Base-by-base conservation (phyloP, 768 basidiomycete species). In the Collybia mongolica region DNA sequence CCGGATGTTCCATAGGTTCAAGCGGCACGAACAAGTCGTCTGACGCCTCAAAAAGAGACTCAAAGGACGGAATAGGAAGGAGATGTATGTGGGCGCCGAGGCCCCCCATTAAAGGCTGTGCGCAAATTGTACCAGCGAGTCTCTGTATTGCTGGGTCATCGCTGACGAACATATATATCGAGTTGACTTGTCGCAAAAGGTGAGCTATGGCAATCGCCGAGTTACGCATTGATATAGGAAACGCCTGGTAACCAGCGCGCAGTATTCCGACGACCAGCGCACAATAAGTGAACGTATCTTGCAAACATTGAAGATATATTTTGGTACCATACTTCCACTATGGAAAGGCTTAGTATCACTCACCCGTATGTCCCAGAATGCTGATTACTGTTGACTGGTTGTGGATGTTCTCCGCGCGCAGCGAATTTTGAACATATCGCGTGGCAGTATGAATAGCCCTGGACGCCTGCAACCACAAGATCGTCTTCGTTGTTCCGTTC, bases 231-330 rank as follows among this genome's bases (percentile, higher is more conserved):
- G 64, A 61, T n/a, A 64, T 53, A 14, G 63, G 56, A 26, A 68
- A 64, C 5, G 51, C 40, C 22, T 46, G 42, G 32, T 52, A 58
- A 7, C 60, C 65, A 0, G 61, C 60, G 6, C 59, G 63, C 20
- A 65, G 41, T 9, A 63, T 55, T 11, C 61, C 62, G 2, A 57
- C 38, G 9, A 66, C 55, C 19, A 58, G 15, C 1, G 60, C 52
- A 28, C 60, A 60, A 49, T 62, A 71, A 3, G 68, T 62, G 53
- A 68, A 59, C n/a, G 56, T 60, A 41, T 75, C 73, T 71, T 29
- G 6, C 17, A 2, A 42, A 35, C 36, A 5, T 35, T 1, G 14
- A 5, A 29, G 20, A 28, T 32, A 26, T 24, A 24, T 18, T 28
- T 32, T 14, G 14, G n/a, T 18, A 15, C 39, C 20, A 6, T 9